Percentiles rank a stretch among this genome's conserved stretches.
phyloP scores from a whole-genome alignment of 495 filamentous ascomycete species.

The Filosporella fistucella region DNA sequence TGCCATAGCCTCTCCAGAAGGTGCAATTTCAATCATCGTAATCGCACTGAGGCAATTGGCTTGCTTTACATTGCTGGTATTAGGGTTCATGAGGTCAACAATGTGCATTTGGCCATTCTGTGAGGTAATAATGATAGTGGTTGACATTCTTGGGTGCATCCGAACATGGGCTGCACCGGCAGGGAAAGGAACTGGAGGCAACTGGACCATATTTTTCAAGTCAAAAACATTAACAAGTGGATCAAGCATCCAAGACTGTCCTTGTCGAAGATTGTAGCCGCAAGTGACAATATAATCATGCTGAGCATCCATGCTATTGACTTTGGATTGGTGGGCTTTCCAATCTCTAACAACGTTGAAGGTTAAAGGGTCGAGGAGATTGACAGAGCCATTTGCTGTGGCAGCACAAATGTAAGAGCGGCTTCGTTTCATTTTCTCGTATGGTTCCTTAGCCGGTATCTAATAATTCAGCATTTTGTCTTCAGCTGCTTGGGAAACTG shows the following conservation, averaged over 20 bases:
- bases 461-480: slow-evolving; percentile 27
- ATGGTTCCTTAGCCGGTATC: slow-evolving; percentile 67
- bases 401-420: slow-evolving; percentile 91
- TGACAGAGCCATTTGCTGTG: slow-evolving; percentile 74
- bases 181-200: slow-evolving; percentile 89
- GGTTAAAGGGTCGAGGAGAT: slow-evolving; percentile 75
- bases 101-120: slow-evolving; percentile 90
- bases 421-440: slow-evolving; percentile 86
- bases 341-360: slow-evolving; percentile 78
- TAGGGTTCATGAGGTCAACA: slow-evolving; percentile 91
- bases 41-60: slow-evolving; percentile 64
- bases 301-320: slow-evolving; percentile 94
- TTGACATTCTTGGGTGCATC: slow-evolving; percentile 91
- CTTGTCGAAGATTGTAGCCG: slow-evolving; percentile 66
- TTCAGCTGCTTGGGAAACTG: background rate
- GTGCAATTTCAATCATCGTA: slow-evolving; percentile 78
- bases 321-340: slow-evolving; percentile 77
- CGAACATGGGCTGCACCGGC: slow-evolving; percentile 87
- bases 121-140: slow-evolving; percentile 86
- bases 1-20: slow-evolving; percentile 83
- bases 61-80: slow-evolving; percentile 84
- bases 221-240: slow-evolving; percentile 92
- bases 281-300: slow-evolving; percentile 91
- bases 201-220: slow-evolving; percentile 74
- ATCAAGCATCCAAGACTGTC: slow-evolving; percentile 63